These are phyloP conservation scores for Logfia minima DNA, from an alignment of 129 eudicot genomes.

Conservation along the genomic window DNA sequence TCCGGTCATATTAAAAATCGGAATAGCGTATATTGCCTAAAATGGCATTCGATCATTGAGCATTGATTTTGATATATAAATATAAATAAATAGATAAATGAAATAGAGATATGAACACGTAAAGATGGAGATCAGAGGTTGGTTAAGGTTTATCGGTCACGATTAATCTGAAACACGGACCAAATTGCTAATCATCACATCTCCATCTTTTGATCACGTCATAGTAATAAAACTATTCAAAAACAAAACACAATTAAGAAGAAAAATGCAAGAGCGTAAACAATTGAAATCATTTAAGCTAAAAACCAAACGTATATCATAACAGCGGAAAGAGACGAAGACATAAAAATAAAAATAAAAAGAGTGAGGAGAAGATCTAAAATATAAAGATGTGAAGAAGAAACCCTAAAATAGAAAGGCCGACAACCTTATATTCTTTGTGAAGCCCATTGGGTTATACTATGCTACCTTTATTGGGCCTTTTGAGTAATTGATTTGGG, in stretches of 20 bases:
- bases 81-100: neutral
- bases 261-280: neutral
- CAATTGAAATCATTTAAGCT: neutral
- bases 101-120: neutral
- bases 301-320: neutral
- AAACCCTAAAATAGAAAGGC: too few species aligned
- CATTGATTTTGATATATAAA: conserved; percentile 8
- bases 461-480: too few species aligned
- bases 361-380: too few species aligned
- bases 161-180: conserved; percentile 91
- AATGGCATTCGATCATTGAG: conserved; percentile 64
- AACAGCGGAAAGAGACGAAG: neutral
- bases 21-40: conserved; percentile 78
- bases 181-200: conserved; percentile 65
- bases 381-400: too few species aligned
- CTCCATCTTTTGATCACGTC: conserved; percentile 11
- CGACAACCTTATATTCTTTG: too few species aligned
- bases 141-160: conserved; percentile 61
- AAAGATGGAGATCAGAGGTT: conserved; percentile 54
- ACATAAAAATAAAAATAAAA: too few species aligned
- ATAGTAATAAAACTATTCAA: neutral
- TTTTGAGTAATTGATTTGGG: too few species aligned
- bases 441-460: too few species aligned
- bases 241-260: neutral
- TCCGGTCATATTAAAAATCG: conserved; percentile 40